Conservation (phyloP, 1,284 basidiomycete species). For the Meira miltonrushii region DNA sequence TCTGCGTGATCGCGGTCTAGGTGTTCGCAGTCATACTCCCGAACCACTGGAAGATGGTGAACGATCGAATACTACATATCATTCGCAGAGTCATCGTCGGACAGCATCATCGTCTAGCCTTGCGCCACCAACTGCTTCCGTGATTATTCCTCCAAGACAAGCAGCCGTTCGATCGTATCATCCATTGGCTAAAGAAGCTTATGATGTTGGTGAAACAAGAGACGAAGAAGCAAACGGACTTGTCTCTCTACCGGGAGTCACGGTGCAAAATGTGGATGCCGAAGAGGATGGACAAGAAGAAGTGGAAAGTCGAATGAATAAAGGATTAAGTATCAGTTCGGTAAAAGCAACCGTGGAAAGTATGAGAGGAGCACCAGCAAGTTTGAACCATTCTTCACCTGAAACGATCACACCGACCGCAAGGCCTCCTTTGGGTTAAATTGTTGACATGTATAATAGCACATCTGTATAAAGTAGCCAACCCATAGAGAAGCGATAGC, state of each 20-base stretch:
- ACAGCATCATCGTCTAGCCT: not conserved
- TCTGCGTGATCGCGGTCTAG: conserved; percentile 33
- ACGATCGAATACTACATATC: conserved; percentile 9
- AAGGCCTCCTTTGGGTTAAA: conserved; percentile 24
- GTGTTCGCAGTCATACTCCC: conserved; percentile 29
- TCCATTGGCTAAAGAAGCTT: conserved; percentile 17
- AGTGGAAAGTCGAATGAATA: conserved; percentile 19
- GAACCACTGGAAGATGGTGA: conserved; percentile 12
- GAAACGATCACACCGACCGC: conserved; percentile 36
- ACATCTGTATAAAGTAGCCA: too few species aligned
- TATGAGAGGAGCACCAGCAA: conserved; percentile 27
- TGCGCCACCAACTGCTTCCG: not conserved
- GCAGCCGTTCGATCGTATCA: conserved; percentile 6
- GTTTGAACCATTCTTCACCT: not conserved
- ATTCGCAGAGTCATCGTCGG: conserved; percentile 2
- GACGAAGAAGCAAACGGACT: conserved; percentile 13
- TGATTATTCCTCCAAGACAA: conserved; percentile 18
- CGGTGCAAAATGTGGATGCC: conserved; percentile 35
- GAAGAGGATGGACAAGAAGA: conserved; percentile 16
- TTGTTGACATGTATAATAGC: too few species aligned
- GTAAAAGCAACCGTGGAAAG: conserved; percentile 47
- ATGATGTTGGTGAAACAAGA: conserved; percentile 11
- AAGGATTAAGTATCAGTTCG: conserved; percentile 35
- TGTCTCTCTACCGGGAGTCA: conserved; percentile 35
- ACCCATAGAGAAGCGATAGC: too few species aligned